Percentiles rank a stretch among this genome's conserved stretches.
phyloP scores from a whole-genome alignment of 805 yeast genomes.

The Torulaspora delbrueckii region DNA sequence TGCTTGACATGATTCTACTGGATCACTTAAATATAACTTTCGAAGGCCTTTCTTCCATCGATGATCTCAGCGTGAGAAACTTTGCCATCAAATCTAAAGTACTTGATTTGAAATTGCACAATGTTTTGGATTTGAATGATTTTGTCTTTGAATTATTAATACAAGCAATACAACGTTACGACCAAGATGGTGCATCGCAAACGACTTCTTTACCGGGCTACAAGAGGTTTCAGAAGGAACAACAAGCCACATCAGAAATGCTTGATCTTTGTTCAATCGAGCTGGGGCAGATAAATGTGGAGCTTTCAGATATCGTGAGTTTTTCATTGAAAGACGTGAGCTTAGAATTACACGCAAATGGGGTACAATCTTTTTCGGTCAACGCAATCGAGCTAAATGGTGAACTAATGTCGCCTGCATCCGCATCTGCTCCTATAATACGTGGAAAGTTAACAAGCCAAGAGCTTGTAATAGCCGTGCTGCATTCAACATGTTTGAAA shows the following conservation, averaged over 20 bases:
- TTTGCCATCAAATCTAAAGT: slow-evolving; percentile 38
- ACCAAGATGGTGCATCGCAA: slow-evolving; percentile 1
- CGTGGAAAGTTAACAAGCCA: slow-evolving; percentile 5
- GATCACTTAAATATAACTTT: slow-evolving; percentile 42
- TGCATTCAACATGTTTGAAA: neutral
- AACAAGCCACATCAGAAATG: slow-evolving; percentile 12
- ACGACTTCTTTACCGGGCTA: slow-evolving; percentile 13
- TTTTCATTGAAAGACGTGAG: neutral
- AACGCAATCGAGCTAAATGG: slow-evolving; percentile 5
- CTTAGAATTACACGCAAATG: neutral
- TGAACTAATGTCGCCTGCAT: slow-evolving; percentile 3
- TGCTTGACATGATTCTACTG: slow-evolving; percentile 23
- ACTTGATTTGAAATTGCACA: slow-evolving; percentile 31
- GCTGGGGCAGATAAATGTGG: neutral
- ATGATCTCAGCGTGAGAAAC: slow-evolving; percentile 32
- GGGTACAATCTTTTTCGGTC: slow-evolving; percentile 3
- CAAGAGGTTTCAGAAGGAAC: slow-evolving; percentile 26
- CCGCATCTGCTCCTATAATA: slow-evolving; percentile 4
- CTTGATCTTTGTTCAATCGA: slow-evolving; percentile 14
- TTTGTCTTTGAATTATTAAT: slow-evolving; percentile 9
- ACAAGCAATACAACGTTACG: neutral
- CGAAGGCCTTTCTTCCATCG: slow-evolving; percentile 41
- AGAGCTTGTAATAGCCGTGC: slow-evolving; percentile 1
- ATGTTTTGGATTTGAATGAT: slow-evolving; percentile 12
- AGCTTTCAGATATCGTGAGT: neutral